Base-by-base conservation (phyloP, 176 grass and related monocot species). In the Phoenix dactylifera region DNA sequence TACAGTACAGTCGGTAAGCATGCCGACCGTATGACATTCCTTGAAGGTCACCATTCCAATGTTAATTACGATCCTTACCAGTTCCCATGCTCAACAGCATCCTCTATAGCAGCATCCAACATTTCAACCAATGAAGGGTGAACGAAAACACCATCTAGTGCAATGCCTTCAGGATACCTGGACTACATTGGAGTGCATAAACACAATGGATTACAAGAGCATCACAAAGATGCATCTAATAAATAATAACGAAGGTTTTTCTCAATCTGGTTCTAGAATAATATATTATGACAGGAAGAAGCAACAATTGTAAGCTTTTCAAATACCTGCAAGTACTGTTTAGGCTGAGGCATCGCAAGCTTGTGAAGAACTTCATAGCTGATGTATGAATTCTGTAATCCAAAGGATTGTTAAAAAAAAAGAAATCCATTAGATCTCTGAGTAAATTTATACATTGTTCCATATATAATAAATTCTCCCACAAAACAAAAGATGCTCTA, bases 131-230 rank as follows among this genome's bases (percentile, higher is more conserved):
- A 74, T 62, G 92, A 97, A 72, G 70, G 78, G 67, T 91, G 92
- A 73, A 97, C 84, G 85, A 91, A 97, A 62, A 97, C 84, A 75
- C 65, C 87, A 59, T 88, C 92, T 65, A 97, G 76, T 75, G 78
- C 77, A 83, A 97, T 88, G 52, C 92, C 87, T 55, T 91, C 80
- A 68, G 87, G 87, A 91, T 97, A 97, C 77, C 92, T 84, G 44
- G 72, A 78, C 87, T 97, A 70, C 22, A 85, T 24, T 57, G 59
- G 26, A 80, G 55, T 56, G 51, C 16, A 56, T 56, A 56, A 60
- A 78, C 19, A 60, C 63, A 61, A 65, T 24, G 18, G 51, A 55
- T 51, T 16, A 32, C 18, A 16, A 44, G 35, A 44, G 7, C 7
- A 14, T 44, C 35, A 44, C 35, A 12, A 44, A 44, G 9, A 44